Evolutionary conservation across 2,329 filamentous ascomycete species (phyloP).

Genomic region (Juglanconis juglandina): DNA sequence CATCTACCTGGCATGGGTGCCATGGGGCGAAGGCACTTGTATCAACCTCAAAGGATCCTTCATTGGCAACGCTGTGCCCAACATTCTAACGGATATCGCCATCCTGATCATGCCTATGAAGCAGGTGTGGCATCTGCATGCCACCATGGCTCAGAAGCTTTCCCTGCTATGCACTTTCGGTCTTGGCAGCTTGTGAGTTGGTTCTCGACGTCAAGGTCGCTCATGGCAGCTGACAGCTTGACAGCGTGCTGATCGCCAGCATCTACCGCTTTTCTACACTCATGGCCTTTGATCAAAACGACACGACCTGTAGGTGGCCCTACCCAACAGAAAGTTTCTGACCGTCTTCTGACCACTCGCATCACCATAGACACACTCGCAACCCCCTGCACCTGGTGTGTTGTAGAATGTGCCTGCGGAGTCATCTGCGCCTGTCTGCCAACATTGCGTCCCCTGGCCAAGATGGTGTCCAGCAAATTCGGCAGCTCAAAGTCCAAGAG

Average conservation of each 20-base stretch:
- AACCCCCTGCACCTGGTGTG: conserved; percentile 29
- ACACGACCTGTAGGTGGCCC: conserved; percentile 22
- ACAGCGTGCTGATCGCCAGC: conserved; percentile 28
- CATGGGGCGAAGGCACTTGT: conserved; percentile 31
- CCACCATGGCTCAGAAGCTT: conserved; percentile 9
- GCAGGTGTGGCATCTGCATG: conserved; percentile 20
- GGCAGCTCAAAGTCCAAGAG: conserved; percentile 12
- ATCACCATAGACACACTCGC: conserved; percentile 25
- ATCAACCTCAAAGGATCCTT: conserved; percentile 38
- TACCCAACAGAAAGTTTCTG: neutral
- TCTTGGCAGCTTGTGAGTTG: conserved; percentile 32
- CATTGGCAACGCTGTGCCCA: conserved; percentile 42
- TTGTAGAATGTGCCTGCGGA: conserved; percentile 31
- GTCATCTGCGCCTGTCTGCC: conserved; percentile 41
- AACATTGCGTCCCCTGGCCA: conserved; percentile 34
- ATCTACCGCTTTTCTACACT: conserved; percentile 27
- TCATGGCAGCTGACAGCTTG: neutral
- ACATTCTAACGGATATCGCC: conserved; percentile 36
- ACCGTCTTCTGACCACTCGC: neutral
- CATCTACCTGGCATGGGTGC: conserved; percentile 33
- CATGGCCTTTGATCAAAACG: conserved; percentile 26
- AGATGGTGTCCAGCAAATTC: conserved; percentile 15
- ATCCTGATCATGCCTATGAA: conserved; percentile 28
- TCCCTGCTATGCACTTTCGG: conserved; percentile 12
- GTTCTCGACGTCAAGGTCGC: neutral